phyloP scores from a whole-genome alignment of 306 rosid species.

The Rosa rugosa region DNA sequence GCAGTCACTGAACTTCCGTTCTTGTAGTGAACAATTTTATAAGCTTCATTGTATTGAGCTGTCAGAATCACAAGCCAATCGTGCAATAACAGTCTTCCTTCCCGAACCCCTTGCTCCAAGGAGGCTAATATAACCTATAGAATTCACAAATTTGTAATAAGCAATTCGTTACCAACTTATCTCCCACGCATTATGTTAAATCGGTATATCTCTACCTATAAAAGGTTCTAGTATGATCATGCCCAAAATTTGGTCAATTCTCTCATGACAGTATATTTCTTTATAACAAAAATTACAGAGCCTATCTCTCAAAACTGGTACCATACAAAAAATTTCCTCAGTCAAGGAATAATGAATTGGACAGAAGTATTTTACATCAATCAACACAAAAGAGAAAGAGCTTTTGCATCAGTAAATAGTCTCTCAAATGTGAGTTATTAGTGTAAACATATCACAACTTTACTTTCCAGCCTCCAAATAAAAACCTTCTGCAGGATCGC shows the following conservation, averaged over 20 bases:
- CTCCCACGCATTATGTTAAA: neutral
- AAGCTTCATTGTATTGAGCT: constrained; percentile 87
- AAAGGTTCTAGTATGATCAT: neutral
- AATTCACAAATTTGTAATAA: constrained; percentile 11
- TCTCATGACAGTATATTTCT: neutral
- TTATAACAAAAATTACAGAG: neutral
- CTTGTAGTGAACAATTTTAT: constrained; percentile 61
- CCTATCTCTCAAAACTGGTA: neutral
- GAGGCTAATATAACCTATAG: constrained; percentile 84
- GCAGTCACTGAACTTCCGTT: constrained; percentile 65
- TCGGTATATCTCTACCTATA: neutral
- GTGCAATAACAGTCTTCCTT: constrained; percentile 90
- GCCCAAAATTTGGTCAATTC: neutral
- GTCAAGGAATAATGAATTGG: neutral
- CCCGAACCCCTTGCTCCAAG: constrained; percentile 95
- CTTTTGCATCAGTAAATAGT: neutral
- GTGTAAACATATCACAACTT: neutral
- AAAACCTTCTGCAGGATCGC: neutral
- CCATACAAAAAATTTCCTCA: neutral
- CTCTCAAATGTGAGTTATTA: neutral
- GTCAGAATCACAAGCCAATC: constrained; percentile 98
- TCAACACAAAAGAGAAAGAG: neutral
- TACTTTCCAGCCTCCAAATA: neutral
- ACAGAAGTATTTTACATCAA: neutral
- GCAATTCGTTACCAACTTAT: constrained; percentile 1